Percentiles rank a stretch among this genome's conserved stretches.
These are phyloP conservation scores for Coniella lustricola DNA, from an alignment of 2,329 filamentous ascomycete genomes.

Conservation along the genomic window DNA sequence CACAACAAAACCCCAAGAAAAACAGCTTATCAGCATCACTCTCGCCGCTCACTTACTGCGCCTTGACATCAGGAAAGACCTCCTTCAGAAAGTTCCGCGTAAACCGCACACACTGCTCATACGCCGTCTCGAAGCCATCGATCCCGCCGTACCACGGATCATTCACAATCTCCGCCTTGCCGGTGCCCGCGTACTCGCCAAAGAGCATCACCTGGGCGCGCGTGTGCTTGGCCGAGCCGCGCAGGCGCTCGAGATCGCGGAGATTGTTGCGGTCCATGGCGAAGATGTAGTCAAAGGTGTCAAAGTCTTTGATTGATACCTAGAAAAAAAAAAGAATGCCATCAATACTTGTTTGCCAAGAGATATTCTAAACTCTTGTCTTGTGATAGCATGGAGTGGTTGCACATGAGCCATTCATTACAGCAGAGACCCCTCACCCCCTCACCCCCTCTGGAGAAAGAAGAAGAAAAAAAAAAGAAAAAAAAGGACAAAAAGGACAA, in stretches of 20 bases:
- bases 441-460: too few relatives aligned
- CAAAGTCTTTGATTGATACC: slow-evolving; percentile 63
- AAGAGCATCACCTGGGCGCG: slow-evolving; percentile 70
- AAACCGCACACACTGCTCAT: slow-evolving; percentile 73
- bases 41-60: slow-evolving; percentile 5
- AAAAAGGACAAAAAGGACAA: too few relatives aligned
- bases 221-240: slow-evolving; percentile 37
- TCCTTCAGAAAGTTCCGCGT: slow-evolving; percentile 67
- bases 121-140: slow-evolving; percentile 78
- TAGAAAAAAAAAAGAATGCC: slow-evolving; percentile 25
- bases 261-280: slow-evolving; percentile 89
- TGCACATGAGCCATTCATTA: too few relatives aligned
- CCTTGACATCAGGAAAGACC: slow-evolving; percentile 36
- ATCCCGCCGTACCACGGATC: slow-evolving; percentile 92
- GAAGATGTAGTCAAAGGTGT: slow-evolving; percentile 84
- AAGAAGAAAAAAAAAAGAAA: too few relatives aligned
- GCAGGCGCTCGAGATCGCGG: slow-evolving; percentile 56
- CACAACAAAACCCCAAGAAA: too few relatives aligned
- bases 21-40: too few relatives aligned
- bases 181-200: slow-evolving; percentile 69
- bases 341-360: too few relatives aligned
- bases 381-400: too few relatives aligned
- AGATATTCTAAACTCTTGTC: too few relatives aligned
- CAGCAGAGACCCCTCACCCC: too few relatives aligned
- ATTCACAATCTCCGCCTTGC: slow-evolving; percentile 61